Evolutionary conservation across 2,329 filamentous ascomycete genomes (phyloP).

Genomic region (Pseudogymnoascus sp.): DNA sequence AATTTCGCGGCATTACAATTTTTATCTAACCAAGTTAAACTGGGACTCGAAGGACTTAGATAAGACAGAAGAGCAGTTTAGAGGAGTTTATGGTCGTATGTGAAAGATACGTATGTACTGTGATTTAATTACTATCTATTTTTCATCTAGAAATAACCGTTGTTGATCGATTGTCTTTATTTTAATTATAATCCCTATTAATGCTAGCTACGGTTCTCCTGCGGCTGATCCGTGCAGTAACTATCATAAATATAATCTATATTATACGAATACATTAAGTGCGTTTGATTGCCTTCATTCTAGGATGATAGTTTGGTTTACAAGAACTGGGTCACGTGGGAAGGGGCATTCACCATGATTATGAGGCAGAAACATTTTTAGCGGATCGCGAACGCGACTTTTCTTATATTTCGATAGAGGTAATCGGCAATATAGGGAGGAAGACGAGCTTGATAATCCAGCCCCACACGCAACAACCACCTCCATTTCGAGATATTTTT

Average conservation of each 20-base stretch:
- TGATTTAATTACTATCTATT: too few species aligned
- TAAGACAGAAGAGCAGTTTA: too few species aligned
- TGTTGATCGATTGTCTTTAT: too few species aligned
- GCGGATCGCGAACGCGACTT: constrained; percentile 11
- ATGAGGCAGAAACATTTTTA: constrained; percentile 11
- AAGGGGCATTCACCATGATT: constrained; percentile 7
- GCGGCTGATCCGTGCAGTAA: not conserved
- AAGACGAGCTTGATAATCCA: constrained; percentile 6
- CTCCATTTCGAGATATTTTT: constrained; percentile 8
- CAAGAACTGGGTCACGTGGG: not conserved
- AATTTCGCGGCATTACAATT: too few species aligned
- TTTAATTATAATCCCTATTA: too few species aligned
- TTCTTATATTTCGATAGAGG: constrained; percentile 11
- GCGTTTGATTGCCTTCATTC: not conserved
- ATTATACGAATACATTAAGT: not conserved
- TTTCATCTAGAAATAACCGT: too few species aligned
- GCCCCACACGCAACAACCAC: constrained; percentile 4
- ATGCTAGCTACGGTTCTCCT: too few species aligned
- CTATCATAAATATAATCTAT: not conserved
- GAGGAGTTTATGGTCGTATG: too few species aligned
- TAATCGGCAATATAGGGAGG: constrained; percentile 6
- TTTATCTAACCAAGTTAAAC: too few species aligned
- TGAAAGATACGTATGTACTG: too few species aligned
- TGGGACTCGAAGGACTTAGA: too few species aligned
- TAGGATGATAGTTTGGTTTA: not conserved